phyloP scores from a whole-genome alignment of 148 eudicot genomes.

The Spergularia bocconei region DNA sequence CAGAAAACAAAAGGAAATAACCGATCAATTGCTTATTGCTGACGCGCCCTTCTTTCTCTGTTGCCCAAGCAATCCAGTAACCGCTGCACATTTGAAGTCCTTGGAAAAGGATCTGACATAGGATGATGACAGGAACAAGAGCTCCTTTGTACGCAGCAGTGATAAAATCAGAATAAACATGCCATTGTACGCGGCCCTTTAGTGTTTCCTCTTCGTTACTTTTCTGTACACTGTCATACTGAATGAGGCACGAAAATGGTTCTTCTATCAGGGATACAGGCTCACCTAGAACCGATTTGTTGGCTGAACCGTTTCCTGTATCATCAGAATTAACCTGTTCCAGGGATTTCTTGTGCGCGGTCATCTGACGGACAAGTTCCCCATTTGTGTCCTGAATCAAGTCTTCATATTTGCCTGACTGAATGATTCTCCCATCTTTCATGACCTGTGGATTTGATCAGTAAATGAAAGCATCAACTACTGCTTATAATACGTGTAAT shows the following conservation, averaged over 20 bases:
- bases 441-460: conserved; percentile 47
- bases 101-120: conserved; percentile 77
- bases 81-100: conserved; percentile 75
- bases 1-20: conserved; percentile 57
- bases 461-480: background rate
- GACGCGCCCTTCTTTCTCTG: conserved; percentile 50
- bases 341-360: conserved; percentile 64
- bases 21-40: conserved; percentile 50
- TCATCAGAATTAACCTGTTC: conserved; percentile 57
- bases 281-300: conserved; percentile 22
- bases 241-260: conserved; percentile 26
- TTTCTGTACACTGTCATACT: conserved; percentile 30
- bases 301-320: conserved; percentile 8
- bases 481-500: background rate
- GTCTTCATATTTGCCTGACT: conserved; percentile 66
- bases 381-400: conserved; percentile 52
- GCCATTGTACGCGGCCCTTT: conserved; percentile 65
- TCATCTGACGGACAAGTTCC: conserved; percentile 65
- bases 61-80: conserved; percentile 95
- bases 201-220: conserved; percentile 57
- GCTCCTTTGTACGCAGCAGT: conserved; percentile 75
- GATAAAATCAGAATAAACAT: conserved; percentile 61
- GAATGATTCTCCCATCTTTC: conserved; percentile 75
- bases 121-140: conserved; percentile 65
- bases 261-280: conserved; percentile 47